phyloP scores from a whole-genome alignment of 176 grass and related monocot genomes.

The Carex cristatella region DNA sequence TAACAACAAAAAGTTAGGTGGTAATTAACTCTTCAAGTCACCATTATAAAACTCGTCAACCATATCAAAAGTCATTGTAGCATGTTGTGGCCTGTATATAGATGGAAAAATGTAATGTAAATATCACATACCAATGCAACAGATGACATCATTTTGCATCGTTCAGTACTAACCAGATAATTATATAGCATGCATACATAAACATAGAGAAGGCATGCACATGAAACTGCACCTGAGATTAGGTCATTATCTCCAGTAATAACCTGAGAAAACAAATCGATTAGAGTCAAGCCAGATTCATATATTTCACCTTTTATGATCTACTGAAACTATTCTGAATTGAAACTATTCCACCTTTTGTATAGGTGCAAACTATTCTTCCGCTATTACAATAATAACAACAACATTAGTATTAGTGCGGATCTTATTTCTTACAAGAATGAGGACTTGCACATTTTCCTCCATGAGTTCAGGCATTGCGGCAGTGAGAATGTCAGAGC shows the following conservation, averaged over 20 bases:
- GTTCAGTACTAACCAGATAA: neutral
- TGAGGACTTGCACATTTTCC: constrained; percentile 72
- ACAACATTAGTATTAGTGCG: neutral
- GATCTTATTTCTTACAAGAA: constrained; percentile 49
- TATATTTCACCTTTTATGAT: neutral
- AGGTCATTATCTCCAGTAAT: too few relatives aligned
- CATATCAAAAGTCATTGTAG: constrained; percentile 71
- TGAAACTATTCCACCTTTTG: neutral
- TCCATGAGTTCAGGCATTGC: constrained; percentile 61
- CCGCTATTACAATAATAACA: neutral
- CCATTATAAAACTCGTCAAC: constrained; percentile 81
- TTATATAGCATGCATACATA: neutral
- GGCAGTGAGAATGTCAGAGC: constrained; percentile 74
- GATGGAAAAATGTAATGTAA: constrained; percentile 10
- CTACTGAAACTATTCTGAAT: neutral
- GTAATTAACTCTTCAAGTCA: constrained; percentile 44
- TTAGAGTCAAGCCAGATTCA: neutral
- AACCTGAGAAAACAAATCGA: neutral
- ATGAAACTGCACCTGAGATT: neutral
- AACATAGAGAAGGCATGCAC: too few relatives aligned
- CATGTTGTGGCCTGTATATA: constrained; percentile 62
- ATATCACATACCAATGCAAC: neutral
- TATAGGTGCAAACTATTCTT: neutral
- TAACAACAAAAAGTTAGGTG: too few relatives aligned
- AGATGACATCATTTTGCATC: neutral